phyloP scores from a whole-genome alignment of 2,329 filamentous ascomycete species.

The Neophaeococcomyces aloes region DNA sequence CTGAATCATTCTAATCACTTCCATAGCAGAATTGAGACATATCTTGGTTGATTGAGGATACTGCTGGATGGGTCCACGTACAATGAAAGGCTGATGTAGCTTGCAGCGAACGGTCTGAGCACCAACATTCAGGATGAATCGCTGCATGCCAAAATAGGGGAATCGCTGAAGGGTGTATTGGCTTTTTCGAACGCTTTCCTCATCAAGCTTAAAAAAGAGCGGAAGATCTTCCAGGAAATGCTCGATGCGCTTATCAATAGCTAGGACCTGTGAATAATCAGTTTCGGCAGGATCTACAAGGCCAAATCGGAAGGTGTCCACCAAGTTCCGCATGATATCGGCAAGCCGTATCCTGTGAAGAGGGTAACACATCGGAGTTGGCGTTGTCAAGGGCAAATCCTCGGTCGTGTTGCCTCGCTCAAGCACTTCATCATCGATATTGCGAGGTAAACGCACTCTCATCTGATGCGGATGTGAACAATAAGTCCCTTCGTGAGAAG shows the following conservation, averaged over 20 bases:
- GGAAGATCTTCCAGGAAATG: conserved; percentile 26
- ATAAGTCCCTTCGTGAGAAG: conserved; percentile 37
- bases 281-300: conserved; percentile 23
- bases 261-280: conserved; percentile 30
- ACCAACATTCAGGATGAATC: conserved; percentile 27
- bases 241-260: conserved; percentile 28
- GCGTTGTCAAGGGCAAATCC: conserved; percentile 25
- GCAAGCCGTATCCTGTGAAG: conserved; percentile 34
- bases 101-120: conserved; percentile 30
- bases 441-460: conserved; percentile 31
- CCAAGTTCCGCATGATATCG: conserved; percentile 31
- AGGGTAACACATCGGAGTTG: conserved; percentile 38
- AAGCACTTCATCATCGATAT: conserved; percentile 34
- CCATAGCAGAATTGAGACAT: conserved; percentile 30
- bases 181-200: conserved; percentile 22
- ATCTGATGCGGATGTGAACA: conserved; percentile 33
- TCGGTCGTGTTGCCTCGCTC: conserved; percentile 11
- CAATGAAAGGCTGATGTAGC: conserved; percentile 32
- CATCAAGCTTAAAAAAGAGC: conserved; percentile 29
- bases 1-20: conserved; percentile 28
- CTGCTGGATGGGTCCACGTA: conserved; percentile 27
- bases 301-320: conserved; percentile 28
- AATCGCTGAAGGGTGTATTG: conserved; percentile 24
- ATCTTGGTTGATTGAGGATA: conserved; percentile 31
- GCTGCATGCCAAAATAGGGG: conserved; percentile 28